Base-by-base conservation (phyloP, 2,329 filamentous ascomycete species). In the Madurella fahalii region DNA sequence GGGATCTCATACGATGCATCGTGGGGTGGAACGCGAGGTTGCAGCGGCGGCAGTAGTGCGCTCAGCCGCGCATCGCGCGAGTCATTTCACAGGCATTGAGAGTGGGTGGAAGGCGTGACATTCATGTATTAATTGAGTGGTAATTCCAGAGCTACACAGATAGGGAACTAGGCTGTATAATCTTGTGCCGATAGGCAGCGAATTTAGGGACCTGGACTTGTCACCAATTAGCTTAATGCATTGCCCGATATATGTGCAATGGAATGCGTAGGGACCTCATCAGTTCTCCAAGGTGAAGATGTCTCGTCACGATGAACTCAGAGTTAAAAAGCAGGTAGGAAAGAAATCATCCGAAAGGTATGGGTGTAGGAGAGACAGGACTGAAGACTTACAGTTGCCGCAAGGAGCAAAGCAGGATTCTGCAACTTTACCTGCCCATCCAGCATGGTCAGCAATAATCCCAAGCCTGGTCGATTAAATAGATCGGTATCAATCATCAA, bases 21-120 rank as follows among this genome's bases (percentile, higher is more conserved):
- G 86, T 97, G 7, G 92, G 89, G 7, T 92, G 95, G 90, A 99
- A 99, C 68, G 82, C 87, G 20, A 86, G 77, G 58, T 65, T 86
- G 57, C 77, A 83, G 65, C 63, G 79, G 50, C 76, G 73, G 63
- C 64, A 69, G 53, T 74, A 72, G 62, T 47, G 41, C 46, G 59
- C 53, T n/a, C 37, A 15, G 41, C 49, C 57, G 42, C 11, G 20
- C 39, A 34, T 44, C 25, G 25, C 25, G 18, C 25, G 39, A 7
- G n/a, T 30, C 25, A 37, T 40, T 18, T 40, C 51, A 58, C 47
- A 31, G n/a, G 20, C 16, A 47, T 18, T 54, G 12, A 31, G n/a
- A 15, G 31, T 37, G 44, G 48, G 18, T 5, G 32, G 45, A 20
- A 25, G 25, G 46, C 49, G 20, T 41, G 40, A 39, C 17, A 39